phyloP scores from a whole-genome alignment of 2,329 filamentous ascomycete species.

The Penicillium frequentans region DNA sequence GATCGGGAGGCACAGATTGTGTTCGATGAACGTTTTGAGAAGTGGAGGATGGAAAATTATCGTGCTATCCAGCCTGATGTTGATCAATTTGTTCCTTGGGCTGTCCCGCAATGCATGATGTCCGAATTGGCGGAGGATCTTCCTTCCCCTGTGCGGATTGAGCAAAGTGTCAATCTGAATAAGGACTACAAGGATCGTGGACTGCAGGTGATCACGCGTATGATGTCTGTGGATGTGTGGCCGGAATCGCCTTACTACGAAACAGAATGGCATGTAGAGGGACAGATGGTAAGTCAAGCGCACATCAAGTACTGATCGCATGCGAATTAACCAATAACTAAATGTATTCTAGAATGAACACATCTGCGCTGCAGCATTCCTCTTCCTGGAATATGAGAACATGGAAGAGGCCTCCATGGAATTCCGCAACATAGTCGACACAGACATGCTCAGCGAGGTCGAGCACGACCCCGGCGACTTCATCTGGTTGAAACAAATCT shows the following conservation, averaged over 20 bases:
- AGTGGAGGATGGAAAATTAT: conserved; percentile 26
- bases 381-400: conserved; percentile 63
- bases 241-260: conserved; percentile 58
- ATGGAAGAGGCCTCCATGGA: conserved; percentile 53
- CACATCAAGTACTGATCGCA: background rate
- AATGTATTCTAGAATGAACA: conserved; percentile 54
- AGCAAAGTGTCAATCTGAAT: conserved; percentile 30
- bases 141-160: conserved; percentile 26
- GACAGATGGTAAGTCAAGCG: conserved; percentile 35
- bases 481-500: conserved; percentile 32
- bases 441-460: conserved; percentile 31
- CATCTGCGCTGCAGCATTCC: conserved; percentile 63
- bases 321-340: background rate
- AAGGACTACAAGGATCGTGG: conserved; percentile 43
- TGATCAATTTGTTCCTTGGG: conserved; percentile 30
- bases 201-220: conserved; percentile 64
- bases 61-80: conserved; percentile 29
- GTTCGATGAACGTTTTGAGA: conserved; percentile 23
- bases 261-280: conserved; percentile 52
- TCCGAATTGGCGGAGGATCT: conserved; percentile 25
- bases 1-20: conserved; percentile 21
- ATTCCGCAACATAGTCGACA: conserved; percentile 49
- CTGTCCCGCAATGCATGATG: conserved; percentile 31
- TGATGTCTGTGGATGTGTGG: conserved; percentile 60
- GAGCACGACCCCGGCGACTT: conserved; percentile 30